Conservation (phyloP, 2,329 filamentous ascomycete genomes). For the Claviceps paspali region DNA sequence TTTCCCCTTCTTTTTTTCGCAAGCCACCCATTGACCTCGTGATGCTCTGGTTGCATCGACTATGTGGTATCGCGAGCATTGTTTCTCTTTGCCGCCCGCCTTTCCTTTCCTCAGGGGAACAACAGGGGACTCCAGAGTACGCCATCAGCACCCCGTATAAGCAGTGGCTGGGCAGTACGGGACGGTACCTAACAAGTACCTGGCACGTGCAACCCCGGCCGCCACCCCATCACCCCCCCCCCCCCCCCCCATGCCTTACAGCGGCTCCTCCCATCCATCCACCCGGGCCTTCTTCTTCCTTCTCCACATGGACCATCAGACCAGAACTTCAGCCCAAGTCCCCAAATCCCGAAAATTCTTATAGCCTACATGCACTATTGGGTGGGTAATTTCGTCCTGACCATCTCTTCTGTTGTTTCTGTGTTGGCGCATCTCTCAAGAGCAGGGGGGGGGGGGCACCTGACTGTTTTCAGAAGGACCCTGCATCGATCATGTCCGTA, state of each 20-base stretch:
- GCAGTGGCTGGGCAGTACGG: too few relatives aligned
- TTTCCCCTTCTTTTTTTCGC: too few relatives aligned
- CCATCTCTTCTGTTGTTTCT: neutral
- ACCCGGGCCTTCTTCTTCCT: neutral
- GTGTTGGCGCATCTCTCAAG: neutral
- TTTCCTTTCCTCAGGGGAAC: too few relatives aligned
- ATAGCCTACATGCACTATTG: neutral
- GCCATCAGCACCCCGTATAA: too few relatives aligned
- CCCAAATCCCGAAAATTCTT: neutral
- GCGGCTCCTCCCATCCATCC: neutral
- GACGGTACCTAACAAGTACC: too few relatives aligned
- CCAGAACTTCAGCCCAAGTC: neutral
- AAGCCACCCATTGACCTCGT: too few relatives aligned
- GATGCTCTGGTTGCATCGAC: too few relatives aligned
- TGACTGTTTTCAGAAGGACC: neutral
- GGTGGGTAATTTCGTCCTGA: neutral
- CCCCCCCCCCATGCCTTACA: neutral
- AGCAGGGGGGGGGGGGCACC: too few relatives aligned
- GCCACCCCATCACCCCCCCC: neutral
- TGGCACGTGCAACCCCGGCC: too few relatives aligned
- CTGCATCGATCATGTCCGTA: neutral
- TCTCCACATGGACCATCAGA: neutral
- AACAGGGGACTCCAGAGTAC: too few relatives aligned
- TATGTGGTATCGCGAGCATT: too few relatives aligned
- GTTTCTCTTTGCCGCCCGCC: too few relatives aligned